A percentile compares a stretch with the other conserved stretches of the same genome.
Evolutionary conservation across 2,329 filamentous ascomycete genomes (phyloP).

Genomic region (Aspergillus sp.): DNA sequence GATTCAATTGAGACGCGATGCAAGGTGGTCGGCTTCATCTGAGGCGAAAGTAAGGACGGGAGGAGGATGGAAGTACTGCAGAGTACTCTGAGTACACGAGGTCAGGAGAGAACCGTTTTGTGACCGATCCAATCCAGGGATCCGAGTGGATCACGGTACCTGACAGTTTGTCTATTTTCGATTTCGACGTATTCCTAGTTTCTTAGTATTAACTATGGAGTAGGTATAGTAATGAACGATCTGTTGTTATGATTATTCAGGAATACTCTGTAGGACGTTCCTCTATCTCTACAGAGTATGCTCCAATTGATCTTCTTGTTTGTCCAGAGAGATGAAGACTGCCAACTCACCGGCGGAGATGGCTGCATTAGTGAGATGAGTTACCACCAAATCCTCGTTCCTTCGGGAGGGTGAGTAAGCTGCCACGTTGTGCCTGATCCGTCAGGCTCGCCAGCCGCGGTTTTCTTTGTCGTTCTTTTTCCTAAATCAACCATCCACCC

Average conservation of each 20-base stretch:
- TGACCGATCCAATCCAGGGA: background rate
- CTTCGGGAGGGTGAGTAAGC: background rate
- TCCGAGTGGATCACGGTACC: background rate
- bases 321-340: background rate
- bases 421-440: conserved; percentile 4
- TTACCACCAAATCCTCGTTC: conserved; percentile 6
- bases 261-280: too few species aligned
- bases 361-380: background rate
- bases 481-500: conserved; percentile 2
- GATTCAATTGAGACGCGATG: background rate
- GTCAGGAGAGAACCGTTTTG: background rate
- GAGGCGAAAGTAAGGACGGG: background rate
- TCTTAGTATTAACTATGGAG: too few species aligned
- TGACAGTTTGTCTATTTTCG: background rate
- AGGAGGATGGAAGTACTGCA: background rate
- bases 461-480: conserved; percentile 10
- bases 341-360: conserved; percentile 22
- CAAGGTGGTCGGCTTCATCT: background rate
- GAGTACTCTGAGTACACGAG: background rate
- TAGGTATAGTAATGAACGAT: too few species aligned
- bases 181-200: too few species aligned
- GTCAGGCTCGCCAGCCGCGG: conserved; percentile 5
- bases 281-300: too few species aligned
- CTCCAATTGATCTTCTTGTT: background rate
- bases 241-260: too few species aligned